These are phyloP conservation scores for Wolfiporia cocos DNA, from an alignment of 1,284 basidiomycete genomes.

Conservation along the genomic window DNA sequence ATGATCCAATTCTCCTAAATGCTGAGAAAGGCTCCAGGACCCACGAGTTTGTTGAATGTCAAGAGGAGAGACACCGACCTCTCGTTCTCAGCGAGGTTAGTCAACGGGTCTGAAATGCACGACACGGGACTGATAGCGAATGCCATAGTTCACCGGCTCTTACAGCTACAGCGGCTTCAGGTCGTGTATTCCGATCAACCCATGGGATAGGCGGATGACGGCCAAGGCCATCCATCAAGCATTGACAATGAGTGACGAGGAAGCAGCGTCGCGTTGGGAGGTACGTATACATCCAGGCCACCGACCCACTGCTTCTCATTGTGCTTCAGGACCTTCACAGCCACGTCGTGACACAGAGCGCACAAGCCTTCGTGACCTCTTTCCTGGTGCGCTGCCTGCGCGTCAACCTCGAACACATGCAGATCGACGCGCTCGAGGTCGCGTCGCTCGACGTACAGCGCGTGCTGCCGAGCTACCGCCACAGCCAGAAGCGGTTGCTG, in stretches of 20 bases:
- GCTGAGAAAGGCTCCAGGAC: constrained; percentile 33
- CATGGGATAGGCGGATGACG: constrained; percentile 72
- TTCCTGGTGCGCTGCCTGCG: constrained; percentile 74
- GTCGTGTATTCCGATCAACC: constrained; percentile 81
- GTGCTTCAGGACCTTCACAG: constrained; percentile 62
- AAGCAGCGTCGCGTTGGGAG: constrained; percentile 73
- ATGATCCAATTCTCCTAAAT: neutral
- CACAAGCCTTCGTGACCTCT: constrained; percentile 77
- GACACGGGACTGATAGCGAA: too few relatives aligned
- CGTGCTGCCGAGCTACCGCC: constrained; percentile 55
- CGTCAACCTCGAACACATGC: constrained; percentile 60
- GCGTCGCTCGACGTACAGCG: constrained; percentile 45
- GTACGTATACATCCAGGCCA: constrained; percentile 28
- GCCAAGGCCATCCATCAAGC: constrained; percentile 72
- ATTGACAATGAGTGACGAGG: constrained; percentile 71
- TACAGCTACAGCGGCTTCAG: constrained; percentile 84
- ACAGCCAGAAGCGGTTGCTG: constrained; percentile 59
- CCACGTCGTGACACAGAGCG: constrained; percentile 84
- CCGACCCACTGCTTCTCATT: too few relatives aligned
- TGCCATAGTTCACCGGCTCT: constrained; percentile 73
- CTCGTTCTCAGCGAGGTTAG: constrained; percentile 71
- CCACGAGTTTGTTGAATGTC: constrained; percentile 84
- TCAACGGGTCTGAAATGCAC: too few relatives aligned
- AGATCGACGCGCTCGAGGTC: constrained; percentile 31
- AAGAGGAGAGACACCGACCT: constrained; percentile 62